Evolutionary conservation across 805 yeast species (phyloP).

Genomic region (Saccharomycopsis sp.): DNA sequence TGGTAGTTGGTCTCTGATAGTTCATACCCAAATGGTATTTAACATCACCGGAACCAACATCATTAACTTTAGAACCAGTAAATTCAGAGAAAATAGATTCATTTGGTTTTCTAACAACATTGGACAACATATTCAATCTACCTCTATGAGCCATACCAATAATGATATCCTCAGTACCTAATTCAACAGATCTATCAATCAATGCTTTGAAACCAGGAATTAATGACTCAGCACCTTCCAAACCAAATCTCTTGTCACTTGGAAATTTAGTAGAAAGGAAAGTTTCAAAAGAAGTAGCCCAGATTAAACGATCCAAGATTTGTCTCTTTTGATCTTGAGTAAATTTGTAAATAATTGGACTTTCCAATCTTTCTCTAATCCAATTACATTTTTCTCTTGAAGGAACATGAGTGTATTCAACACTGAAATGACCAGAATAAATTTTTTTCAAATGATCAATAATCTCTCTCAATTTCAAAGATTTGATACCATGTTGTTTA

Average conservation of each 20-base stretch:
- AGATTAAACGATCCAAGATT: constrained; percentile 89
- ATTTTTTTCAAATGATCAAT: constrained; percentile 70
- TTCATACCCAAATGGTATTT: constrained; percentile 99
- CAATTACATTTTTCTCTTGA: constrained; percentile 94
- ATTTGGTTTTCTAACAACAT: constrained; percentile 97
- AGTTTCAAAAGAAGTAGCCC: constrained; percentile 92
- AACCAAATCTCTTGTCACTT: constrained; percentile 95
- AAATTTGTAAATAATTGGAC: constrained; percentile 80
- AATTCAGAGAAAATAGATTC: constrained; percentile 97
- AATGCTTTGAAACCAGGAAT: constrained; percentile 96
- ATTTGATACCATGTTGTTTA: constrained; percentile 46
- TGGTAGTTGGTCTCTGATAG: constrained; percentile 97
- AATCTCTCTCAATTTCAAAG: constrained; percentile 72
- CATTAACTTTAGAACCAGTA: constrained; percentile 81
- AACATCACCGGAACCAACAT: constrained; percentile 98
- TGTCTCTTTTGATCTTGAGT: constrained; percentile 88
- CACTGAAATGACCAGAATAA: constrained; percentile 86
- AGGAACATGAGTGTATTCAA: constrained; percentile 95
- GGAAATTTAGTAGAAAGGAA: constrained; percentile 95
- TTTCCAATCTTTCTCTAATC: constrained; percentile 95
- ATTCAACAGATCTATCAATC: constrained; percentile 87
- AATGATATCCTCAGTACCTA: constrained; percentile 91
- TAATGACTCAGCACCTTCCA: constrained; percentile 96
- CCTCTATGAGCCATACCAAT: constrained; percentile 99
- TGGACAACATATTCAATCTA: constrained; percentile 93